Conservation (phyloP, 2,329 filamentous ascomycete species). For the Colletotrichum agaves region DNA sequence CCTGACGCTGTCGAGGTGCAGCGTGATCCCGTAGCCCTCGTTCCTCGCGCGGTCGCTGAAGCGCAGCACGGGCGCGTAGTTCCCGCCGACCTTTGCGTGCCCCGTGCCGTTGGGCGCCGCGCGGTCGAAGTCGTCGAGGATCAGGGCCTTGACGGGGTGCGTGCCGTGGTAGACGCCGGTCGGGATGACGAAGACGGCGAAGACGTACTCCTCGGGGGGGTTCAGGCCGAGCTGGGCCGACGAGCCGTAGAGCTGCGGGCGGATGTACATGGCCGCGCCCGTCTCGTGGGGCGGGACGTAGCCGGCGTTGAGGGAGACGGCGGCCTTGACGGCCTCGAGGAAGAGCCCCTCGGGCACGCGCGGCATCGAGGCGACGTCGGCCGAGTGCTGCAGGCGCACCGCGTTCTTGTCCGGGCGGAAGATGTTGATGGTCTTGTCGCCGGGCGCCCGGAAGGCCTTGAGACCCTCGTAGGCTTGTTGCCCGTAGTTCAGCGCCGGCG, state of each 20-base stretch:
- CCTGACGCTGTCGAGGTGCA: constrained; percentile 89
- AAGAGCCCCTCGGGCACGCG: constrained; percentile 82
- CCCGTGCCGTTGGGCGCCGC: constrained; percentile 92
- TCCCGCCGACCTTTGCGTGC: constrained; percentile 92
- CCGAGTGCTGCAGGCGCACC: constrained; percentile 83
- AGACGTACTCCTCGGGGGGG: constrained; percentile 91
- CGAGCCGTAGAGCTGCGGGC: constrained; percentile 88
- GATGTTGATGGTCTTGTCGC: constrained; percentile 77
- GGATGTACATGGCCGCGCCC: constrained; percentile 91
- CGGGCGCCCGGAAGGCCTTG: constrained; percentile 88
- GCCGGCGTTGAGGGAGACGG: constrained; percentile 88
- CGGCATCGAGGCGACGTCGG: constrained; percentile 85
- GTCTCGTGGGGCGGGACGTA: constrained; percentile 91
- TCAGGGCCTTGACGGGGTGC: constrained; percentile 85
- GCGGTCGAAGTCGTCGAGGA: constrained; percentile 93
- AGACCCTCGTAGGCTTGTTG: constrained; percentile 99
- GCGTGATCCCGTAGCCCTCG: constrained; percentile 90
- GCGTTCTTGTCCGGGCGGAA: constrained; percentile 93
- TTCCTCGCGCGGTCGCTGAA: constrained; percentile 84
- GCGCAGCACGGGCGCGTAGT: constrained; percentile 91
- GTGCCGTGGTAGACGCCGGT: constrained; percentile 95
- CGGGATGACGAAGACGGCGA: constrained; percentile 89
- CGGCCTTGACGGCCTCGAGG: constrained; percentile 78
- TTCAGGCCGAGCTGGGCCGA: constrained; percentile 87
- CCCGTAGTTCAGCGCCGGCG: constrained; percentile 94